These are phyloP conservation scores for Emericellopsis terricola DNA, from an alignment of 495 filamentous ascomycete genomes.

Conservation along the genomic window DNA sequence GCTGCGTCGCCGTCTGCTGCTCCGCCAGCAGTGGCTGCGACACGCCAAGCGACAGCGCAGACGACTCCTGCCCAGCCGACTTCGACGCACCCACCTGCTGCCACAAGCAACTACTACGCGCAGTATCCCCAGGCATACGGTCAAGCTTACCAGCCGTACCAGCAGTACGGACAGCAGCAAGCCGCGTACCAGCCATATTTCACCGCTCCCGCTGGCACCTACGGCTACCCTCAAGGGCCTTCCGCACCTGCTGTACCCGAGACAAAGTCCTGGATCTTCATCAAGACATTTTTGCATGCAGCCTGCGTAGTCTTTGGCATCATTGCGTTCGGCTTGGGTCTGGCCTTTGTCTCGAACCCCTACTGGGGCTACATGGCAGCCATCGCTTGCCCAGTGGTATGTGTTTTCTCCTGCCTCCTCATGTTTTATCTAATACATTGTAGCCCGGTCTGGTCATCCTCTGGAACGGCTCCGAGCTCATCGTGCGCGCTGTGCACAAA, in stretches of 20 bases:
- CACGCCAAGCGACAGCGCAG: too few species aligned
- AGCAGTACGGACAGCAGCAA: not conserved
- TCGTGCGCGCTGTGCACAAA: slow-evolving; percentile 10
- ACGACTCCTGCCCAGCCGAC: too few species aligned
- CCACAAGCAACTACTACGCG: not conserved
- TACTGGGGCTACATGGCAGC: not conserved
- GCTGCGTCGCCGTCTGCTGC: too few species aligned
- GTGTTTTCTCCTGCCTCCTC: not conserved
- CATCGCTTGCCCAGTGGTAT: slow-evolving; percentile 5
- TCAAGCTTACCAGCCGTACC: not conserved
- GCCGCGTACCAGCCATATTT: not conserved
- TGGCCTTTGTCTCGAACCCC: slow-evolving; percentile 1
- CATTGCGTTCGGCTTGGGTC: slow-evolving; percentile 11
- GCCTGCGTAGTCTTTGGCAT: slow-evolving; percentile 5
- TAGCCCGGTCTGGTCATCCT: slow-evolving; percentile 15
- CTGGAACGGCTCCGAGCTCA: slow-evolving; percentile 17
- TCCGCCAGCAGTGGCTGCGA: too few species aligned
- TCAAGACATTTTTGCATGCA: slow-evolving; percentile 13
- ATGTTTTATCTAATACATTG: not conserved
- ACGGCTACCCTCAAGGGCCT: not conserved
- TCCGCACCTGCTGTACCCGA: not conserved
- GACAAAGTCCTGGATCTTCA: slow-evolving; percentile 10
- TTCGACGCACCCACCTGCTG: too few species aligned
- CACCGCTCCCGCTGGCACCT: not conserved
- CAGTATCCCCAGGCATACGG: not conserved